Evolutionary conservation across 2,329 filamentous ascomycete species (phyloP).

Genomic region (Fulvia fulva): DNA sequence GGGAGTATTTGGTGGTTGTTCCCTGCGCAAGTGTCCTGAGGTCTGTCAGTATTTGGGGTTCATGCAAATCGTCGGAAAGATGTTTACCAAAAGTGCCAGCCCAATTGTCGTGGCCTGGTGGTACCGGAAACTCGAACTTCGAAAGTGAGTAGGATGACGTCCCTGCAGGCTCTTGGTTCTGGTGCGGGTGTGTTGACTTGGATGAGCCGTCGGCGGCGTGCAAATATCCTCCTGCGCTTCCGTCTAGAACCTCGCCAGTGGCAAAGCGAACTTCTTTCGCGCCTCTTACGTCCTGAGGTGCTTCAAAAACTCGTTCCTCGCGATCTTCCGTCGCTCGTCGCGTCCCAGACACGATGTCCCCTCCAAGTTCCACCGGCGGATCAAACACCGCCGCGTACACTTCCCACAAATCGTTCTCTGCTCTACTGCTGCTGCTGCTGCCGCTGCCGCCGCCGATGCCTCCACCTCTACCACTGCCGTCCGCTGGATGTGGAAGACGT

Average conservation of each 20-base stretch:
- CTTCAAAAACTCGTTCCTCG: neutral
- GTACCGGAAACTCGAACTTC: constrained; percentile 29
- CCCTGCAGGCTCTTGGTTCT: constrained; percentile 1
- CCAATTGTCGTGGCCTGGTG: constrained; percentile 27
- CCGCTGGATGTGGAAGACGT: constrained; percentile 26
- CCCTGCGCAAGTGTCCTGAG: constrained; percentile 20
- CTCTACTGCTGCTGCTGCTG: constrained; percentile 5
- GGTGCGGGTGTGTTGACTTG: constrained; percentile 1
- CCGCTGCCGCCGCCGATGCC: constrained; percentile 8
- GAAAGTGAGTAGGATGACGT: constrained; percentile 27
- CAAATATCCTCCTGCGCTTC: neutral
- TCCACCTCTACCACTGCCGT: constrained; percentile 8
- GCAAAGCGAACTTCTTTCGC: neutral
- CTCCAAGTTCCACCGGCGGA: neutral
- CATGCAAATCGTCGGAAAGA: neutral
- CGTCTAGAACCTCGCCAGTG: neutral
- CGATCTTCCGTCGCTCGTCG: neutral
- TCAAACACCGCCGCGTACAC: constrained; percentile 31
- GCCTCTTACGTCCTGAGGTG: neutral
- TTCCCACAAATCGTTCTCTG: constrained; percentile 25
- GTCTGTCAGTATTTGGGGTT: constrained; percentile 11
- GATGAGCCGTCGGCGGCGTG: neutral
- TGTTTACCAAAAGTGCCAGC: constrained; percentile 27
- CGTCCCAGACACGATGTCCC: neutral
- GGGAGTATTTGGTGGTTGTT: constrained; percentile 22